Base-by-base conservation (phyloP, 2,329 filamentous ascomycete species). In the Tympanopsis confertula region DNA sequence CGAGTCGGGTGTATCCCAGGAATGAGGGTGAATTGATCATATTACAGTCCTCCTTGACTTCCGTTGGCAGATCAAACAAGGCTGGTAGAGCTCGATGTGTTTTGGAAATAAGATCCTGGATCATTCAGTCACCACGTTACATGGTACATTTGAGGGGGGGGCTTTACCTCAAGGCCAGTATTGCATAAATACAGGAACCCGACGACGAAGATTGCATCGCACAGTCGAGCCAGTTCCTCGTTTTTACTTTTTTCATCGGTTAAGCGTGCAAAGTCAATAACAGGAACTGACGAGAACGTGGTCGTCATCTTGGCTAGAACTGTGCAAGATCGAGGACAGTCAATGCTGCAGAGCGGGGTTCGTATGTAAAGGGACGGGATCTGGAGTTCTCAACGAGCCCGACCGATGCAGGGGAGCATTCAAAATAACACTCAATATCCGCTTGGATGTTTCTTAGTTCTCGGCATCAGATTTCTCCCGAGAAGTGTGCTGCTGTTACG, bases 121-220 rank as follows among this genome's bases (percentile, higher is more conserved):
- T 33, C 30, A 15, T 13, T 26, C 22, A 10, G 30, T 17, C 30
- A 33, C 17, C 17, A 33, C 30, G 7, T 10, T 10, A 33, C 24
- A 28, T 10, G n/a, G 10, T n/a, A 28, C n/a, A 28, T n/a, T n/a
- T n/a, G n/a, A n/a, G n/a, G n/a, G n/a, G n/a, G n/a, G n/a, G n/a
- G 37, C 20, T 41, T 17, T 39, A 54, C 55, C 45, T 57, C 55
- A 4, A 57, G 39, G 3, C 55, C 55, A 3, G 53, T 55, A 35
- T 58, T 56, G 4, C 44, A 53, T 35, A 58, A 41, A 41, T 57
- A 58, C 13, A 58, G 39, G 35, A 58, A 57, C 3, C 55, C 55
- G 3, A 57, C 54, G 3, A 51, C 38, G 37, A 58, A 58, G 17
- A 57, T 55, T 2, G 55, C 55, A 14, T 56, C 41, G 17, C 51